phyloP scores from a whole-genome alignment of 192 early-diverging fungal genomes.

The Lobosporangium transversale region DNA sequence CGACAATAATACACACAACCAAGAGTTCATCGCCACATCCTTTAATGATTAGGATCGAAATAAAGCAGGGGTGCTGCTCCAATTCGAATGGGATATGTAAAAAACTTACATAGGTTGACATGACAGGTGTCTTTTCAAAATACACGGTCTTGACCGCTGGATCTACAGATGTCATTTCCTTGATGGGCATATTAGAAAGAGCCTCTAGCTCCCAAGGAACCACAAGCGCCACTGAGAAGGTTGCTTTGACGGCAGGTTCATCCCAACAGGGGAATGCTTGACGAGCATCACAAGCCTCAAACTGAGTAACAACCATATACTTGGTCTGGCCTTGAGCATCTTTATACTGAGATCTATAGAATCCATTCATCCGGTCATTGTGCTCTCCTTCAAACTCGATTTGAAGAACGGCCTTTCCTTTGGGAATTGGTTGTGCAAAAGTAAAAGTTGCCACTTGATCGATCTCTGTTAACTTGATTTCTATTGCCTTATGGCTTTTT shows the following conservation, averaged over 20 bases:
- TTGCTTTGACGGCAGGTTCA: constrained; percentile 82
- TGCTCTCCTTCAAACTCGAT: constrained; percentile 49
- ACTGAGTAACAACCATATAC: constrained; percentile 80
- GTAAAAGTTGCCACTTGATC: constrained; percentile 59
- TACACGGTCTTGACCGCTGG: constrained; percentile 63
- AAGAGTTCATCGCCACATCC: no score
- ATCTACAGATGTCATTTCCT: constrained; percentile 61
- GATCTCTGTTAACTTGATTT: constrained; percentile 49
- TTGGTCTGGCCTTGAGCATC: constrained; percentile 60
- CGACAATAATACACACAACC: no score
- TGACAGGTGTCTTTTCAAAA: constrained; percentile 79
- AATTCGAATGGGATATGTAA: no score
- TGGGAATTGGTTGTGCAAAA: constrained; percentile 63
- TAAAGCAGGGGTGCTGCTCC: no score
- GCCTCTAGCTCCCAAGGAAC: constrained; percentile 67
- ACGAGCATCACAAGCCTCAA: constrained; percentile 79
- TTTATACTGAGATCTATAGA: constrained; percentile 79
- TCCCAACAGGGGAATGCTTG: constrained; percentile 83
- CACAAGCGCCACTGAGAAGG: constrained; percentile 74
- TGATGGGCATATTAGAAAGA: constrained; percentile 80
- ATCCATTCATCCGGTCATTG: constrained; percentile 79
- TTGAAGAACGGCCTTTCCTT: constrained; percentile 38
- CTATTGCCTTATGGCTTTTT: constrained; percentile 46
- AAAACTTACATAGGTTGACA: constrained; percentile 80
- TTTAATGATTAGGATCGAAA: no score